Percentiles rank a stretch among this genome's conserved stretches.
Evolutionary conservation across 176 grass and related monocot genomes (phyloP).

Genomic region (Stipa capillata): DNA sequence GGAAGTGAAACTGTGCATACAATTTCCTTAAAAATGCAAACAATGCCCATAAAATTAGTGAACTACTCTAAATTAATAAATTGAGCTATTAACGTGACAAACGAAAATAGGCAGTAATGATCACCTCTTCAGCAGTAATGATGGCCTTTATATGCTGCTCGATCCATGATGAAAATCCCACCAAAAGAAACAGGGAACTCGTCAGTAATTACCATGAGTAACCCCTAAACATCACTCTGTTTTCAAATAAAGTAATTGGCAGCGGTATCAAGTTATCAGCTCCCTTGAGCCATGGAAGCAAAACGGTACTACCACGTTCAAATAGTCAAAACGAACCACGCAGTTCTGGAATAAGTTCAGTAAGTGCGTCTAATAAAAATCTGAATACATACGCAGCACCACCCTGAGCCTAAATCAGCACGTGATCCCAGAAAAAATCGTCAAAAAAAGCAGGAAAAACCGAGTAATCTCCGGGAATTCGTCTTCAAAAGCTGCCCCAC

Average conservation of each 20-base stretch:
- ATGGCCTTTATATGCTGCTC: conserved; percentile 99
- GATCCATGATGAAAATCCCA: conserved; percentile 1
- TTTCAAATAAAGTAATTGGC: neutral
- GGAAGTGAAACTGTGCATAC: neutral
- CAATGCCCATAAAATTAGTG: neutral
- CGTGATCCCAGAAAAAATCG: neutral
- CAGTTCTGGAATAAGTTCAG: neutral
- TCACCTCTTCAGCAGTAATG: conserved; percentile 94
- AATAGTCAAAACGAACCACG: neutral
- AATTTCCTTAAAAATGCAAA: no score
- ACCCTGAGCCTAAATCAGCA: neutral
- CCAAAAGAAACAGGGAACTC: conserved; percentile 10
- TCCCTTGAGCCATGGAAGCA: neutral
- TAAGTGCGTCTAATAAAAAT: neutral
- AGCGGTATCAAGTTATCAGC: neutral
- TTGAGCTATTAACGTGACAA: neutral
- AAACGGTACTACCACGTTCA: neutral
- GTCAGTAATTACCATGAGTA: neutral
- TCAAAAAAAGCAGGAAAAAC: neutral
- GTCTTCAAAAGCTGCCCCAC: no score
- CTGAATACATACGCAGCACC: neutral
- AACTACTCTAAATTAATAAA: no score
- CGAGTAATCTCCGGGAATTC: neutral
- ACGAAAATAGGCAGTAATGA: neutral
- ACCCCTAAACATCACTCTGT: neutral